Base-by-base conservation (phyloP, 129 eudicot species). In the Centaurea solstitialis region DNA sequence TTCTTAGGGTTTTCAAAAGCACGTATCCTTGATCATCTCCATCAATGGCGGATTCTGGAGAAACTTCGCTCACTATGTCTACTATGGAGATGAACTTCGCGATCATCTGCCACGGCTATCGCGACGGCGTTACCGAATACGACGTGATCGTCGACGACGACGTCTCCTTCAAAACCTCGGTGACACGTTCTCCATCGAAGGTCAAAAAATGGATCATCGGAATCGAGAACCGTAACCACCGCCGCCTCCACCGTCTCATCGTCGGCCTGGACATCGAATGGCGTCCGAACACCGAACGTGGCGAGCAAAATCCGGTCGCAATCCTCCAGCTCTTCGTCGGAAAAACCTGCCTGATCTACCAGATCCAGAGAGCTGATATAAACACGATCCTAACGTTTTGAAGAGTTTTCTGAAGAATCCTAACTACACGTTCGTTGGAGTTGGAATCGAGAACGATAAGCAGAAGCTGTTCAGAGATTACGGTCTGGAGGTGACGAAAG, bases 361-460 rank as follows among this genome's bases (percentile, higher is more conserved):
- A 66, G 28, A 12, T 78, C 68, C 13, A 68, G 4, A 78, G 17
- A 23, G 33, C 37, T 0, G 5, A 57, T 9, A 3, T 20, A 61
- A 37, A 61, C 80, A n/a, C n/a, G n/a, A n/a, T n/a, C 80, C 80
- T 12, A 4, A 76, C 6, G 80, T 0, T 33, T 20, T 62, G 35
- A 76, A 21, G 15, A 37, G 37, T 21, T 67, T 78, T 45, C 61
- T 78, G 26, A 78, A 68, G 45, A 78, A 78, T 15, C 47, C 67
- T 41, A 41, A 47, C 45, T 67, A 78, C 75, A 45, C 74, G 2
- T 80, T 80, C 40, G 83, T 80, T 35, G 83, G 83, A 61, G 78
- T 80, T 3, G 83, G 83, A n/a, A 80, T 80, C 30, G 72, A 70
- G 62, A 0, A 73, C 12, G 78, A 80, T 7, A 80, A 71, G 43